Conservation (phyloP, 495 filamentous ascomycete genomes). For the Penicillium psychrofluorescens region DNA sequence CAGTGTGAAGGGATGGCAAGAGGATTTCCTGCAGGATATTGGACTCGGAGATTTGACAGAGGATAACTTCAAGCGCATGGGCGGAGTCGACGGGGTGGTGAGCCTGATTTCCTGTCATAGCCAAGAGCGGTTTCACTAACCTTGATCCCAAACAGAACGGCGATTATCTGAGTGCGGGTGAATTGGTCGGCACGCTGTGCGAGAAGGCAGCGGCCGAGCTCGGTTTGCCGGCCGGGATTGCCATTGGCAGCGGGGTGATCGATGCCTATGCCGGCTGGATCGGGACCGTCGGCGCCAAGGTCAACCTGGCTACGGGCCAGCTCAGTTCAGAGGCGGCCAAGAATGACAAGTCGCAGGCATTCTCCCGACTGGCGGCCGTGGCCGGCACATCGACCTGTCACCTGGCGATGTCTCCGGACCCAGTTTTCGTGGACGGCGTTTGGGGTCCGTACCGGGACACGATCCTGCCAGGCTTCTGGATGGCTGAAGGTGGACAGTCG, state of each 20-base stretch:
- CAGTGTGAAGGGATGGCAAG: constrained; percentile 97
- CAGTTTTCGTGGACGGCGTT: constrained; percentile 87
- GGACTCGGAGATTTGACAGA: constrained; percentile 74
- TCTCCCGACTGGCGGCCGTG: constrained; percentile 87
- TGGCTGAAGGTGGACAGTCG: constrained; percentile 93
- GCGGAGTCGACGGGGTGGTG: constrained; percentile 90
- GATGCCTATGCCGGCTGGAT: constrained; percentile 99
- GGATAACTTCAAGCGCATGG: constrained; percentile 85
- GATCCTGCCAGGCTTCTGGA: constrained; percentile 83
- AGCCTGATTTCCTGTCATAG: constrained; percentile 37
- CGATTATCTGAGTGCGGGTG: constrained; percentile 80
- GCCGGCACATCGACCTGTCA: constrained; percentile 97
- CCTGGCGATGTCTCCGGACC: constrained; percentile 84
- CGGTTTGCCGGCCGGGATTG: constrained; percentile 80
- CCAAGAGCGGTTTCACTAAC: constrained; percentile 2
- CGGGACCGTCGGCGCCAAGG: constrained; percentile 94
- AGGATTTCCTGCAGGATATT: constrained; percentile 80
- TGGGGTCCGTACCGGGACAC: constrained; percentile 97
- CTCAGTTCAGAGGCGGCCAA: constrained; percentile 52
- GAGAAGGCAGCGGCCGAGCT: constrained; percentile 77
- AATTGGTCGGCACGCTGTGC: constrained; percentile 76
- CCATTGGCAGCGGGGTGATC: constrained; percentile 92
- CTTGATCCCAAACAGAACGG: constrained; percentile 60
- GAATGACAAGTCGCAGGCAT: constrained; percentile 85
- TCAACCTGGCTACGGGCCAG: constrained; percentile 56